Evolutionary conservation across 345 rosid genomes (phyloP), one percentile per base, ranked within the genome.

Genomic region (Hypericum perforatum): DNA sequence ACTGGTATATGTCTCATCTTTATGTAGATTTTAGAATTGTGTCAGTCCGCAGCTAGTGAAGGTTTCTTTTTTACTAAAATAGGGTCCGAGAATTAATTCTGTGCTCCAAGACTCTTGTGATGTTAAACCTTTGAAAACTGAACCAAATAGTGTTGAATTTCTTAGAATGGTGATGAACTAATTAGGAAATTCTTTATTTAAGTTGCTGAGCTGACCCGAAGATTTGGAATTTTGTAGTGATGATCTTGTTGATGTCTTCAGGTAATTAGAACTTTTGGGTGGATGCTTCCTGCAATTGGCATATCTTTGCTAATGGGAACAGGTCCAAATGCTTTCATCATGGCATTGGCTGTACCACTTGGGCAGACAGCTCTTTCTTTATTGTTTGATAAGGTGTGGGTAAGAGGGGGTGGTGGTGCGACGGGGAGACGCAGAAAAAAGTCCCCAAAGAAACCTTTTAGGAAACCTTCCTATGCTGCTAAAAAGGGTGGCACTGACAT

Each of bases 281-380:
- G 92, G 96, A 85, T 79, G 79, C 52, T 91, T 63, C 89, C 92
- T 0, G 95, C 96, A 13, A 58, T 87, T 5, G 83, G 72, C 39
- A 55, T 91, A 58, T 78, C 95, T 0, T 61, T 78, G 63, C 66
- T 91, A 57, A 67, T 91, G 2, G 95, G 95, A 68, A 82, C 89
- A 12, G 87, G 83, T 32, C 73, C 91, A 46, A 78, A 79, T 65
- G 86, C 89, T 2, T 78, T 89, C 50, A 32, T 85, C 44, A 87
- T 87, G 96, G 96, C 95, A 53, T 72, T 81, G 66, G 97, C 82
- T 5, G 87, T 87, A 65, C 98, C 98, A 11, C 59, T 91, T 11
- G 88, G 83, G 6, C 95, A 87, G 70, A 67, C 89, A 6, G 54
- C 74, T 11, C 56, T 84, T 36, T 78, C 95, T 5, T 64, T 87